Base-by-base conservation (phyloP, 257 asterid species). In the Penstemon davidsonii region DNA sequence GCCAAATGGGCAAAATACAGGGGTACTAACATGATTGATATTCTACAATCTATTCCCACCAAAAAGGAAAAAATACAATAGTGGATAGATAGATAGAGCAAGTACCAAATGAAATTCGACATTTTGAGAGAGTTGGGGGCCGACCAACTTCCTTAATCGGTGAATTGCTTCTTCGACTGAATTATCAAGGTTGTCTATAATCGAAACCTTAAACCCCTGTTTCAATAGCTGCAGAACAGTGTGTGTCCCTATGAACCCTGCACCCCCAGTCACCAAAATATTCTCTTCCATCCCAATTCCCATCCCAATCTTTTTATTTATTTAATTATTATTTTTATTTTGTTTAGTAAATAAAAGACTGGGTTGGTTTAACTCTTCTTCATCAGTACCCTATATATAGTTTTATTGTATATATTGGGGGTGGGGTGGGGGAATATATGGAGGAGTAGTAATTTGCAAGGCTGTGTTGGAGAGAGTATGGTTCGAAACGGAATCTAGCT, bases 181-280 rank as follows among this genome's bases (percentile, higher is more conserved):
- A 83, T 93, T 93, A 69, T 87, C 88, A 33, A 93, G 86, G 70
- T 90, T 93, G 76, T 90, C 97, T 3, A 93, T 76, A 47, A 90
- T 87, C 6, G 86, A 69, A 43, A 93, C 97, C 76, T 71, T 73
- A 66, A 87, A 90, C 5, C 99, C 96, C 69, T 80, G 92, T n/a
- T 78, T 78, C 60, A 93, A 68, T 15, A 93, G 88, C 87, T 85
- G 87, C 77, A 87, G 57, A 71, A 85, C 96, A 5, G 99, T 90
- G 80, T 93, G 97, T 0, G 97, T 87, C 60, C 99, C 99, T 19
- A 93, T 90, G 82, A 90, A 93, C 6, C 99, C 99, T 4, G 99
- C 97, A 0, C 97, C 99, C 2, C 99, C 99, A 0, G 99, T 93
- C 44, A 93, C 99, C 82, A 93, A 69, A 51, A 93, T 72, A 19